These are phyloP conservation scores for Xerocomus spinulosus DNA, from an alignment of 768 basidiomycete species.

Conservation along the genomic window DNA sequence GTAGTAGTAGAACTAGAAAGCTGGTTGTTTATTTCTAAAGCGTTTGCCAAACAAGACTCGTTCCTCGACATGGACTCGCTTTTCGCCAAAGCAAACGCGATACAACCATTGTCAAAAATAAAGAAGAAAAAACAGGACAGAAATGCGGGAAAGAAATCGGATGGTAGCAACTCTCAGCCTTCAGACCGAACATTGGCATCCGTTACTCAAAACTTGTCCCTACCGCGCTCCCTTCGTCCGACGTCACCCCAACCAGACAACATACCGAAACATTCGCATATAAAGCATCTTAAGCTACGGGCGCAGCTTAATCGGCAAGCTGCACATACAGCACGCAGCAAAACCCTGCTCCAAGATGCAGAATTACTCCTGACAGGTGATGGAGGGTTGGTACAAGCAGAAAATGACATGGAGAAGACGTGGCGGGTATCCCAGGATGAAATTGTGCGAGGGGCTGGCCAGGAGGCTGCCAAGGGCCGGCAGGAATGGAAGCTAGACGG, in stretches of 20 bases:
- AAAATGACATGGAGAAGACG: constrained; percentile 79
- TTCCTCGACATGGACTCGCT: constrained; percentile 57
- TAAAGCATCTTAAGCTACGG: constrained; percentile 74
- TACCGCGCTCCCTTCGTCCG: constrained; percentile 67
- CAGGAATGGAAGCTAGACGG: constrained; percentile 80
- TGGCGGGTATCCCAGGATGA: constrained; percentile 86
- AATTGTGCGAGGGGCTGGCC: constrained; percentile 58
- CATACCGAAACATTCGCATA: constrained; percentile 41
- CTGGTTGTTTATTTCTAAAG: neutral
- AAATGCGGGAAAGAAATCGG: constrained; percentile 10
- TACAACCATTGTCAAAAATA: constrained; percentile 45
- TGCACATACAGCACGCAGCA: constrained; percentile 55
- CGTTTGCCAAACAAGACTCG: neutral
- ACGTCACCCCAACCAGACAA: constrained; percentile 43
- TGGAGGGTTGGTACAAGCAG: constrained; percentile 67
- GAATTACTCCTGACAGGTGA: constrained; percentile 68
- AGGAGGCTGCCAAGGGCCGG: constrained; percentile 71
- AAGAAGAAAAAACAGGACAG: constrained; percentile 29
- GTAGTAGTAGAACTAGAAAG: too few species aligned
- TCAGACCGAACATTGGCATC: constrained; percentile 55
- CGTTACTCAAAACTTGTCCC: constrained; percentile 50
- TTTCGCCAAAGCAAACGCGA: constrained; percentile 62
- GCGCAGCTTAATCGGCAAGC: constrained; percentile 60
- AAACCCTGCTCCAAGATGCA: constrained; percentile 62
- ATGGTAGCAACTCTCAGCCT: too few species aligned